phyloP scores from a whole-genome alignment of 2,329 filamentous ascomycete genomes.

The Trichophyton equinum region DNA sequence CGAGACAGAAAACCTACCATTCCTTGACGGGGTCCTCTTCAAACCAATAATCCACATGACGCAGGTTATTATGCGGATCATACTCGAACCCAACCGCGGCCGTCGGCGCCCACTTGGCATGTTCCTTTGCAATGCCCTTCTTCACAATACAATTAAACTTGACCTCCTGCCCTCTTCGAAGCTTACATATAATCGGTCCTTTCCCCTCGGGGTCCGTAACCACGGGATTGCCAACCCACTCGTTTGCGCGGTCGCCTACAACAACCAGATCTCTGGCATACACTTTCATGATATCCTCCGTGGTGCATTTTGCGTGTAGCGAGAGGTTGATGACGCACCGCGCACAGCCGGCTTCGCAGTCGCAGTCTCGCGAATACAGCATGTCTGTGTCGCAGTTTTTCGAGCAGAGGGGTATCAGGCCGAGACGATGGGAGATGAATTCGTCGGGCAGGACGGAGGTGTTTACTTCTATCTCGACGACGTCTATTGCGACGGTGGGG shows the following conservation, averaged over 20 bases:
- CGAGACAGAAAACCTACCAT: conserved; percentile 47
- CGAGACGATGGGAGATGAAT: conserved; percentile 79
- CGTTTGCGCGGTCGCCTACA: conserved; percentile 55
- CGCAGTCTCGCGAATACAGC: conserved; percentile 83
- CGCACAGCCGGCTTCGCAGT: conserved; percentile 91
- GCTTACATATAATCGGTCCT: conserved; percentile 78
- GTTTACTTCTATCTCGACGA: conserved; percentile 88
- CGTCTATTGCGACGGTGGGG: conserved; percentile 85
- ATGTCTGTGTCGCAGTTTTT: conserved; percentile 71
- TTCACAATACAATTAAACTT: conserved; percentile 87
- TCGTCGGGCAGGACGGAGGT: conserved; percentile 97
- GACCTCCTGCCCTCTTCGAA: conserved; percentile 79
- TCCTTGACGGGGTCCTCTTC: conserved; percentile 71
- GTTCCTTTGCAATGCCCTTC: conserved; percentile 97
- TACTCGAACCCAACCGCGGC: conserved; percentile 94
- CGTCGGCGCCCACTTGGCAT: conserved; percentile 94
- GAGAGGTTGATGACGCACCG: conserved; percentile 76
- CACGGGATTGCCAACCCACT: conserved; percentile 65
- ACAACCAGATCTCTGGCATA: conserved; percentile 82
- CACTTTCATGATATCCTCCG: conserved; percentile 82
- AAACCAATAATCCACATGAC: conserved; percentile 89
- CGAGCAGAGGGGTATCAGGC: conserved; percentile 84
- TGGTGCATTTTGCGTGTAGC: conserved; percentile 73
- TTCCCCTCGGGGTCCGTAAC: conserved; percentile 70
- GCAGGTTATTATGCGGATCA: conserved; percentile 90